Conservation (phyloP, 2,329 filamentous ascomycete genomes). For the Pestalotiopsis sp. region DNA sequence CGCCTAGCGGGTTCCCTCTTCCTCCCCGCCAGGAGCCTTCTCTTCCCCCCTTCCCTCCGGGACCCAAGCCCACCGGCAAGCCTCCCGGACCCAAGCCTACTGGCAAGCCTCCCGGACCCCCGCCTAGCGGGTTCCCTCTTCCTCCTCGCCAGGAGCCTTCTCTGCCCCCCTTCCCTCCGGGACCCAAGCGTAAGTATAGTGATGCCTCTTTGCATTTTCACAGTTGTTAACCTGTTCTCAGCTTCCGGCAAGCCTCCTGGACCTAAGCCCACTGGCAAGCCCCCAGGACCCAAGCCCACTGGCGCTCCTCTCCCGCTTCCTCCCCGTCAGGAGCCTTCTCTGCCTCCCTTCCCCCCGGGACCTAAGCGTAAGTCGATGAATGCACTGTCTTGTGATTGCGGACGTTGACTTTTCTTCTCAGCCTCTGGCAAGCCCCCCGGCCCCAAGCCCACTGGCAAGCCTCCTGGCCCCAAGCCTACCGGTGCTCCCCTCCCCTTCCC, state of each 20-base stretch:
- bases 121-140: neutral
- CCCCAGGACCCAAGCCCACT: neutral
- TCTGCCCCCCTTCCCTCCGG: neutral
- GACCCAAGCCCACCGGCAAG: neutral
- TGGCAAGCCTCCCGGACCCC: neutral
- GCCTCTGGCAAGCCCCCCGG: neutral
- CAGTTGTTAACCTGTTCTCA: no score
- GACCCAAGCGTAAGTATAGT: neutral
- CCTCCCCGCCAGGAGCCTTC: neutral
- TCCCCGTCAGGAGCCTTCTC: neutral
- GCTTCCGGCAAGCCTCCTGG: neutral
- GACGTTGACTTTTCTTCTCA: neutral
- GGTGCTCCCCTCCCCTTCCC: neutral
- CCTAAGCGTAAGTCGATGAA: neutral
- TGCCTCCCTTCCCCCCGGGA: neutral
- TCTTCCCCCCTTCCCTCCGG: neutral
- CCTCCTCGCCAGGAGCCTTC: neutral
- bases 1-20: neutral
- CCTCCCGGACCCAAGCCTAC: neutral
- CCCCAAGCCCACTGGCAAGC: slow-evolving; percentile 3
- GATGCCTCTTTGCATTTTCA: no score
- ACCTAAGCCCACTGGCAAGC: slow-evolving; percentile 7
- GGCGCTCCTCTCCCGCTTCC: neutral
- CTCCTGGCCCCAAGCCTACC: slow-evolving; percentile 6
- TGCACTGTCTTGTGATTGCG: neutral